Conservation (phyloP, 1,284 basidiomycete genomes). For the Ustilago trichophora region DNA sequence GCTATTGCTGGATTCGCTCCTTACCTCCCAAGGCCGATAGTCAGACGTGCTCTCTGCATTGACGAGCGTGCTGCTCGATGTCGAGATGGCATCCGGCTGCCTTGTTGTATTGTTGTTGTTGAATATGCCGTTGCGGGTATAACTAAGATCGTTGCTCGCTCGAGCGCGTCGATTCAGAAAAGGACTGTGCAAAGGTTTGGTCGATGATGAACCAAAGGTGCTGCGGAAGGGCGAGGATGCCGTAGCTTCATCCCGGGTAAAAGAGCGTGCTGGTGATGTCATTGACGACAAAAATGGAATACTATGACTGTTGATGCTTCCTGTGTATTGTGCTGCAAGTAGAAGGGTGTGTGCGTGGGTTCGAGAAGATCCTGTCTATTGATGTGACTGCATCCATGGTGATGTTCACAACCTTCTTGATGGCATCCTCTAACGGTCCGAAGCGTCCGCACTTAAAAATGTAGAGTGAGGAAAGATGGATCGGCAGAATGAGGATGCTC, state of each 20-base stretch:
- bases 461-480: no score
- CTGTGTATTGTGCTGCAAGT: no score
- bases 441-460: no score
- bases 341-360: no score
- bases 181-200: slow-evolving; percentile 25
- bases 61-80: slow-evolving; percentile 48
- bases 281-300: neutral
- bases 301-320: neutral
- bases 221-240: slow-evolving; percentile 20
- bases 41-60: slow-evolving; percentile 36
- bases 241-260: slow-evolving; percentile 29
- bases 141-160: neutral
- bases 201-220: slow-evolving; percentile 32
- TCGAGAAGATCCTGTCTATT: neutral
- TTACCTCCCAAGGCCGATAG: slow-evolving; percentile 36
- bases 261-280: slow-evolving; percentile 23
- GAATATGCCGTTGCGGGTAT: neutral
- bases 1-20: slow-evolving; percentile 16
- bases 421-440: no score
- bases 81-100: slow-evolving; percentile 39
- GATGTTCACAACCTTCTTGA: neutral
- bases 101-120: neutral
- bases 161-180: slow-evolving; percentile 12
- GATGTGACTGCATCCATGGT: slow-evolving; percentile 7
- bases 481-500: no score